These are phyloP conservation scores for Colletotrichum plurivorum DNA, from an alignment of 2,329 filamentous ascomycete genomes.

Conservation along the genomic window DNA sequence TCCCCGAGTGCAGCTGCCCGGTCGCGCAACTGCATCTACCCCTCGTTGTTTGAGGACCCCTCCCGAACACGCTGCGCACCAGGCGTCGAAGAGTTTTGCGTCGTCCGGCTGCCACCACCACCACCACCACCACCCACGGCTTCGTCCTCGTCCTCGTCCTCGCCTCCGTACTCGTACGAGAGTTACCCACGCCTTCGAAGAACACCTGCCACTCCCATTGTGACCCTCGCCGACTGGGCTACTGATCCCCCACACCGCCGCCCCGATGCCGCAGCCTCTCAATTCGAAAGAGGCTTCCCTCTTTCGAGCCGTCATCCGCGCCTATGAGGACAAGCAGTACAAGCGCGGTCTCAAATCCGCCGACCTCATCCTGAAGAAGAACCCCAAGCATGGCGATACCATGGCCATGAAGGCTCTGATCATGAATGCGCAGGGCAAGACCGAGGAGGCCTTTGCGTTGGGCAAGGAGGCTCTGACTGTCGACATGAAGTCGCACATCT, in stretches of 20 bases:
- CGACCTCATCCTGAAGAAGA: constrained; percentile 95
- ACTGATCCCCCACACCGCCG: constrained; percentile 34
- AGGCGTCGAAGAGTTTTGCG: constrained; percentile 29
- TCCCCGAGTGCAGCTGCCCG: neutral
- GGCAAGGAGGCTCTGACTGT: constrained; percentile 93
- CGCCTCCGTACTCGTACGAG: constrained; percentile 1
- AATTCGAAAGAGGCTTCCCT: constrained; percentile 92
- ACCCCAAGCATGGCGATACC: constrained; percentile 96
- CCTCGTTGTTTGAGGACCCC: constrained; percentile 35
- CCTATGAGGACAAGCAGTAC: constrained; percentile 99
- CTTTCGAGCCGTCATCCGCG: constrained; percentile 94
- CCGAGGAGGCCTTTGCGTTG: constrained; percentile 92
- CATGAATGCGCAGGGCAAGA: constrained; percentile 91
- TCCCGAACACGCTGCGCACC: constrained; percentile 22
- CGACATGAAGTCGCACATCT: constrained; percentile 99
- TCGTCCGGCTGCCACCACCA: constrained; percentile 5
- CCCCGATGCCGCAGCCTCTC: constrained; percentile 78
- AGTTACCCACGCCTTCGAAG: neutral
- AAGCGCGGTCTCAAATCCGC: constrained; percentile 94
- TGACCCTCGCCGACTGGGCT: constrained; percentile 23
- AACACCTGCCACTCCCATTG: neutral
- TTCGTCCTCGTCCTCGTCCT: constrained; percentile 5
- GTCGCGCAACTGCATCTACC: constrained; percentile 33
- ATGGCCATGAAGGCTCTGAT: constrained; percentile 99
- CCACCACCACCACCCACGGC: neutral